Conservation (phyloP, 2,329 filamentous ascomycete genomes). For the Lasiodiplodia gonubiensis region DNA sequence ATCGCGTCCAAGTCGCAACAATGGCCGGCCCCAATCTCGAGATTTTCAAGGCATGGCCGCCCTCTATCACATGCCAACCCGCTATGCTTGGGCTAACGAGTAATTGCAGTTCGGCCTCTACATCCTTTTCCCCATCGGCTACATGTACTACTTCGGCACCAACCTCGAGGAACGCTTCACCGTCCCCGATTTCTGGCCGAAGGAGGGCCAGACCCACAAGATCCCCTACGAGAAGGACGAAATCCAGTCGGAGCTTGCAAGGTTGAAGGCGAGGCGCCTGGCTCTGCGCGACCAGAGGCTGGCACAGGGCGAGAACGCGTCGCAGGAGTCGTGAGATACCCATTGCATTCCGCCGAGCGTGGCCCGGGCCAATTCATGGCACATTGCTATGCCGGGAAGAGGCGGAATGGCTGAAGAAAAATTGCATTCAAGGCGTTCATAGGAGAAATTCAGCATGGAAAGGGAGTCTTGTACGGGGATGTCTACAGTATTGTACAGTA, state of each 20-base stretch:
- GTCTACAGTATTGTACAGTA: conserved; percentile 16
- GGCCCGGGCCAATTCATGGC: not conserved
- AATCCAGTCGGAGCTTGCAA: conserved; percentile 79
- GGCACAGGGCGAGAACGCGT: conserved; percentile 36
- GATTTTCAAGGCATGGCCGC: conserved; percentile 78
- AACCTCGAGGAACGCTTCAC: conserved; percentile 89
- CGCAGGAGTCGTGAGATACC: conserved; percentile 4
- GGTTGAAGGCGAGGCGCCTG: conserved; percentile 63
- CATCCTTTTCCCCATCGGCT: conserved; percentile 96
- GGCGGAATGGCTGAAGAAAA: conserved; percentile 3
- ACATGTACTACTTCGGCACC: conserved; percentile 99
- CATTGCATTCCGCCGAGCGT: not conserved
- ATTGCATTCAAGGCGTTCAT: conserved; percentile 23
- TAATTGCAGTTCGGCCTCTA: conserved; percentile 85
- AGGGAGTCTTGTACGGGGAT: conserved; percentile 3
- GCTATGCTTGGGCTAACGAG: conserved; percentile 23
- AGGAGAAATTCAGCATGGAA: conserved; percentile 16
- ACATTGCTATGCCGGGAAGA: not conserved
- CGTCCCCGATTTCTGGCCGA: conserved; percentile 93
- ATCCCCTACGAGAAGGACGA: conserved; percentile 80
- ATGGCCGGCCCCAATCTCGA: conserved; percentile 90
- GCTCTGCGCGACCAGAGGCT: conserved; percentile 56
- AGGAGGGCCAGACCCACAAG: conserved; percentile 74
- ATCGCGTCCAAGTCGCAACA: conserved; percentile 33
- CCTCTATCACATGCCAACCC: conserved; percentile 30